Evolutionary conservation across 345 rosid genomes (phyloP).

Genomic region (Alliaria petiolata): DNA sequence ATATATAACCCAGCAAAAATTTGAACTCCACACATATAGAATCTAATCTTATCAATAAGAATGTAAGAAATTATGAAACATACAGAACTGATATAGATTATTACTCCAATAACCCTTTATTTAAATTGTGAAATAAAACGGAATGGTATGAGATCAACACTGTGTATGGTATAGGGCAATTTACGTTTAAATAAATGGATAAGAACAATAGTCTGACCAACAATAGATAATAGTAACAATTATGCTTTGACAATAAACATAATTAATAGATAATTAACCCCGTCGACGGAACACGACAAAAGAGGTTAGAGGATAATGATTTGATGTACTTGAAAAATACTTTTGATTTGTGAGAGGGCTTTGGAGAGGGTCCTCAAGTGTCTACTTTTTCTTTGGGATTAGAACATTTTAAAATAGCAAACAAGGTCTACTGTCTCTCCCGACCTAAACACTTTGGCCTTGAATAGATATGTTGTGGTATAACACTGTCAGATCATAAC

Average conservation of each 20-base stretch:
- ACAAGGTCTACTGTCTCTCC: constrained; percentile 28
- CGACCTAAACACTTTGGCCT: constrained; percentile 27
- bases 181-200: neutral
- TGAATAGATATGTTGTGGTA: constrained; percentile 20
- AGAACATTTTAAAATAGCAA: constrained; percentile 23
- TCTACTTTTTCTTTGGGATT: constrained; percentile 12
- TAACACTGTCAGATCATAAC: constrained; percentile 5
- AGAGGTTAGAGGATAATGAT: constrained; percentile 20
- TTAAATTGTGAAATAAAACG: neutral
- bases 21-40: neutral
- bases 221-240: neutral
- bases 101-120: no score
- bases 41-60: neutral
- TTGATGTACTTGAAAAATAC: constrained; percentile 30
- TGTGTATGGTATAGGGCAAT: neutral
- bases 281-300: constrained; percentile 24
- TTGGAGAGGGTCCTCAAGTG: constrained; percentile 22
- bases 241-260: neutral
- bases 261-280: neutral
- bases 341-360: constrained; percentile 18
- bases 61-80: neutral
- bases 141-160: neutral
- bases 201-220: neutral
- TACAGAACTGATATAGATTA: neutral
- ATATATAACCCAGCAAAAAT: neutral